Base-by-base conservation (phyloP, 2,329 filamentous ascomycete genomes). In the Curvularia sp. region DNA sequence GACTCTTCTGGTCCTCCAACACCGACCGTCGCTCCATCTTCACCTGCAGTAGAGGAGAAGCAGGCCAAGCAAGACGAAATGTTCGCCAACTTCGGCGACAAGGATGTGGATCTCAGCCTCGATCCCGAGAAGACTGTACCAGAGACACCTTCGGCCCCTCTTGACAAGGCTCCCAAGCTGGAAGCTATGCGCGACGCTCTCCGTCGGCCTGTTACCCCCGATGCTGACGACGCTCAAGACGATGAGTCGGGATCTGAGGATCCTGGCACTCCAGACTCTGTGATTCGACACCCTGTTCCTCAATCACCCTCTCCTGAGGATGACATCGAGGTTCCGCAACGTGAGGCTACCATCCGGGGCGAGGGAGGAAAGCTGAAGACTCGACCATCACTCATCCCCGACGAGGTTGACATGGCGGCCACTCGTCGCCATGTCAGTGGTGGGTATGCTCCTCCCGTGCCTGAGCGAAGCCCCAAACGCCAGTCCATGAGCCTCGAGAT, bases 361-460 rank as follows among this genome's bases (percentile, higher is more conserved):
- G 88, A 90, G 21, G 91, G 92, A 7, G 92, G 91, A 10, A 92
- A 89, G 76, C 84, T 98, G 39, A 97, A 96, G 82, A 95, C 93
- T 0, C 86, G 94, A 32, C 87, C 92, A 15, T 97, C 94, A 1
- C 87, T 92, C 38, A 96, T 93, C 0, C 93, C 93, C 1, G 89
- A 92, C 1, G 94, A 98, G 75, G 82, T 87, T 55, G 84, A 90
- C 4, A 96, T 98, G 92, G 89, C 92, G 41, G 92, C 94, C 67
- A 87, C 91, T 66, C 88, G 94, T 64, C 87, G 93, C 60, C 87
- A 93, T 70, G 91, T 96, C 65, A 97, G 93, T 78, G 87, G 88
- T 39, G 90, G 93, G 69, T 81, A 87, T 53, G 74, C 78, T n/a
- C 79, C 78, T 18, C 74, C 77, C 12, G 70, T 79, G 36, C 76